Evolutionary conservation across 306 rosid species (phyloP), one percentile per base, ranked within the genome.

Genomic region (Dryas alaskensis): DNA sequence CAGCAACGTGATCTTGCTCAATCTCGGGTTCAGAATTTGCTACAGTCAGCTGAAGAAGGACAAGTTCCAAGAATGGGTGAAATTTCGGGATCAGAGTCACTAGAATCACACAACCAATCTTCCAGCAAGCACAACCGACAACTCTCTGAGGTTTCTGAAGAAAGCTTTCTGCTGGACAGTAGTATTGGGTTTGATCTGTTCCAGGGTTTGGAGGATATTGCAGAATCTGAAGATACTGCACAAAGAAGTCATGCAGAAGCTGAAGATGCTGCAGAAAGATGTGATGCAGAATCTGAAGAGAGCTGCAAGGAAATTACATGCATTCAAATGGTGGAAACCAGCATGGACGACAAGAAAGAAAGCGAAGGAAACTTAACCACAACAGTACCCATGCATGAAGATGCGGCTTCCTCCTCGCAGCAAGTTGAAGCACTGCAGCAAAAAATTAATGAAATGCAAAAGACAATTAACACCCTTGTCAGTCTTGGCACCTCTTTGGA

Each of bases 1-100:
- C 67, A 70, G 75, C 95, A 94, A 54, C 92, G 91, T n/a, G 85
- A 94, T 81, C 74, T 78, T 81, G 93, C 92, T 60, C 89, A 84
- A 61, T 90, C 86, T 77, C 92, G 73, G 52, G 77, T 85, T 67
- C 84, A 87, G 78, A 88, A 73, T 76, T 77, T 85, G 69, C 70
- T 84, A 74, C 85, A 80, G 49, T 73, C 88, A 22, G 83, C 27
- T 70, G 88, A 79, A 76, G 86, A 83, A 58, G 85, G 75, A 62
- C 63, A 7, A 31, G 50, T 64, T 70, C 19, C 76, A 72, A 84
- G 69, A 74, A 57, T 43, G 54, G 81, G 76, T 64, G 82, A 78
- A 75, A 67, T 13, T 60, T 19, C 80, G 22, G 74, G 69, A 49
- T 69, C 69, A 47, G 78, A 81, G 79, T 72, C 76, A n/a, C 76